A percentile compares a stretch with the other conserved stretches of the same genome.
phyloP scores from a whole-genome alignment of 1,284 basidiomycete species.

The Taiwanofungus camphoratus region DNA sequence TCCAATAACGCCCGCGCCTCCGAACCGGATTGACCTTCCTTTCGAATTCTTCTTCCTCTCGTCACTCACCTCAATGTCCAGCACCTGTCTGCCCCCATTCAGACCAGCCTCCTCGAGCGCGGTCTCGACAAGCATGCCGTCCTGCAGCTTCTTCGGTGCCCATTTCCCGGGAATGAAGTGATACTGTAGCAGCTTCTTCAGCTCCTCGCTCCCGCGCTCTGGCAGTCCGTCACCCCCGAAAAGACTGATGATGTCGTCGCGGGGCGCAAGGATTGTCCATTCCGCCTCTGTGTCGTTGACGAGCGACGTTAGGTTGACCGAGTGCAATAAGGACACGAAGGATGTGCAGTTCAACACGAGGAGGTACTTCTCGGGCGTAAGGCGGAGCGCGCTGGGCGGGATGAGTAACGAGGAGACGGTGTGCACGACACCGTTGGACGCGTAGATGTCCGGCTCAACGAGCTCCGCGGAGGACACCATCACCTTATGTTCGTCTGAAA shows the following conservation, averaged over 20 bases:
- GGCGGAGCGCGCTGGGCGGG: slow-evolving; percentile 67
- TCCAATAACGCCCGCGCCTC: slow-evolving; percentile 76
- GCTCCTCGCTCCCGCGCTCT: slow-evolving; percentile 55
- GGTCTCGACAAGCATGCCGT: slow-evolving; percentile 77
- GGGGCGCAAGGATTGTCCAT: slow-evolving; percentile 85
- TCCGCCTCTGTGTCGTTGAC: slow-evolving; percentile 71
- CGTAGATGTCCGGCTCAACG: slow-evolving; percentile 76
- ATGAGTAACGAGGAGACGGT: slow-evolving; percentile 81
- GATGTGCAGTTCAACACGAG: slow-evolving; percentile 85
- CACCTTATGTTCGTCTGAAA: slow-evolving; percentile 41
- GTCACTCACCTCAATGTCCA: slow-evolving; percentile 63
- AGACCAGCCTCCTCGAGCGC: slow-evolving; percentile 67
- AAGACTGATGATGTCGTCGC: slow-evolving; percentile 76
- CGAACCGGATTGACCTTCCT: slow-evolving; percentile 64
- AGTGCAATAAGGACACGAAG: slow-evolving; percentile 86
- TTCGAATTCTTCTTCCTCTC: slow-evolving; percentile 37
- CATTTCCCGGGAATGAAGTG: slow-evolving; percentile 84
- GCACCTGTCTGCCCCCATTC: slow-evolving; percentile 63
- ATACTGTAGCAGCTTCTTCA: slow-evolving; percentile 69
- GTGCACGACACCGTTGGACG: slow-evolving; percentile 94
- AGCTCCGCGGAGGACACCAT: slow-evolving; percentile 64
- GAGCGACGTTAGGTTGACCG: slow-evolving; percentile 70
- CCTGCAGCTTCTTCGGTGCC: slow-evolving; percentile 59
- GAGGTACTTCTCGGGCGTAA: slow-evolving; percentile 92
- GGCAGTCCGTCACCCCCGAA: slow-evolving; percentile 51